These are phyloP conservation scores for Obba rivulosa DNA, from an alignment of 768 basidiomycete genomes.

Conservation along the genomic window DNA sequence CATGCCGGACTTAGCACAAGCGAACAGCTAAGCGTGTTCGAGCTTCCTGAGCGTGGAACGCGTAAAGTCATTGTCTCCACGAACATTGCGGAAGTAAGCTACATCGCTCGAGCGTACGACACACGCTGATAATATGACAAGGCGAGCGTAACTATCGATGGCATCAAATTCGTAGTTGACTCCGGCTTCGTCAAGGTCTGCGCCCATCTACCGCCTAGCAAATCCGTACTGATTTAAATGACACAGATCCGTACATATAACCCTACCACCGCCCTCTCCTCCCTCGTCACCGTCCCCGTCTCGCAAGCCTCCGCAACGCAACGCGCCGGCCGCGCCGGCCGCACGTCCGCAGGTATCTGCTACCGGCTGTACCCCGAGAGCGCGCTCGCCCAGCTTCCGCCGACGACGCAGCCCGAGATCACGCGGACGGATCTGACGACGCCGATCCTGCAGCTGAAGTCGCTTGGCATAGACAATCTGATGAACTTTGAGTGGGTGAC, in stretches of 20 bases:
- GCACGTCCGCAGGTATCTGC: slow-evolving; percentile 88
- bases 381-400: slow-evolving; percentile 53
- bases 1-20: slow-evolving; percentile 87
- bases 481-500: slow-evolving; percentile 97
- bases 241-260: slow-evolving; percentile 84
- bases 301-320: slow-evolving; percentile 90
- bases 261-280: slow-evolving; percentile 78
- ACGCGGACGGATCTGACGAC: slow-evolving; percentile 87
- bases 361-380: slow-evolving; percentile 83
- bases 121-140: slow-evolving; percentile 19
- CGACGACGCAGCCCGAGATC: slow-evolving; percentile 83
- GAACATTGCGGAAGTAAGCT: slow-evolving; percentile 85
- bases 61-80: slow-evolving; percentile 92
- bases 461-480: slow-evolving; percentile 89
- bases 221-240: neutral
- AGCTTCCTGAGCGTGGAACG: slow-evolving; percentile 63
- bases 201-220: too few species aligned
- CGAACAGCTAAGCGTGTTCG: slow-evolving; percentile 85
- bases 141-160: slow-evolving; percentile 97
- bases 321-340: slow-evolving; percentile 90
- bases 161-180: slow-evolving; percentile 91
- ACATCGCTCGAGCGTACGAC: neutral
- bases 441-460: slow-evolving; percentile 90
- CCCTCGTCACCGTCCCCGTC: slow-evolving; percentile 76
- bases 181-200: slow-evolving; percentile 91